Evolutionary conservation across 257 asterid genomes (phyloP).

Genomic region (Solanum neorickii): DNA sequence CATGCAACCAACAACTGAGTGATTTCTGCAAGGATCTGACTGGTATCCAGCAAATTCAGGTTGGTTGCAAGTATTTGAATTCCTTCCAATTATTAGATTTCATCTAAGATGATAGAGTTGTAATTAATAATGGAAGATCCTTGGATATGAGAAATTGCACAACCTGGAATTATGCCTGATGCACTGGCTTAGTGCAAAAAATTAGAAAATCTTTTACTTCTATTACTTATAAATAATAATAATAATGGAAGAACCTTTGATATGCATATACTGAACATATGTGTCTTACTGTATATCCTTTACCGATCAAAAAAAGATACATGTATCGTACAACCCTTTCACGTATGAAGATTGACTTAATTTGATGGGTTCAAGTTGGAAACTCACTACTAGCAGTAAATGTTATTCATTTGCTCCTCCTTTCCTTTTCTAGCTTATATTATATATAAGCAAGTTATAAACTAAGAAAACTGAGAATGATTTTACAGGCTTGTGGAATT

Average conservation of each 20-base stretch:
- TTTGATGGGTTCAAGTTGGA: background rate
- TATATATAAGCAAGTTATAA: background rate
- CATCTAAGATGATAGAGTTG: background rate
- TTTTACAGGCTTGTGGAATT: background rate
- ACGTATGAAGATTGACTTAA: background rate
- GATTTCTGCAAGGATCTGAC: conserved; percentile 94
- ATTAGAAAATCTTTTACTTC: background rate
- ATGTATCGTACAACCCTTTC: background rate
- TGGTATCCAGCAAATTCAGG: conserved; percentile 95
- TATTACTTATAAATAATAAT: background rate
- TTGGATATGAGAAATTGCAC: background rate
- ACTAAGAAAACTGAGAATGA: background rate
- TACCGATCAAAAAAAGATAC: background rate
- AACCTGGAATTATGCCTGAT: background rate
- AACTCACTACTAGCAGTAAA: background rate
- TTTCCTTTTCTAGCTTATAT: background rate
- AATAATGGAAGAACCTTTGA: background rate
- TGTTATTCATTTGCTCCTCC: background rate
- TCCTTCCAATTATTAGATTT: background rate
- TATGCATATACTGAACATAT: background rate
- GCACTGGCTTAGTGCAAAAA: background rate
- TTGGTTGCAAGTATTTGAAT: conserved; percentile 1
- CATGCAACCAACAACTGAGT: conserved; percentile 58
- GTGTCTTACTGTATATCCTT: background rate
- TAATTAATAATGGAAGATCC: background rate